A percentile compares a stretch with the other conserved stretches of the same genome.
Conservation (phyloP, 2,329 filamentous ascomycete genomes). For the Neurospora sp. region DNA sequence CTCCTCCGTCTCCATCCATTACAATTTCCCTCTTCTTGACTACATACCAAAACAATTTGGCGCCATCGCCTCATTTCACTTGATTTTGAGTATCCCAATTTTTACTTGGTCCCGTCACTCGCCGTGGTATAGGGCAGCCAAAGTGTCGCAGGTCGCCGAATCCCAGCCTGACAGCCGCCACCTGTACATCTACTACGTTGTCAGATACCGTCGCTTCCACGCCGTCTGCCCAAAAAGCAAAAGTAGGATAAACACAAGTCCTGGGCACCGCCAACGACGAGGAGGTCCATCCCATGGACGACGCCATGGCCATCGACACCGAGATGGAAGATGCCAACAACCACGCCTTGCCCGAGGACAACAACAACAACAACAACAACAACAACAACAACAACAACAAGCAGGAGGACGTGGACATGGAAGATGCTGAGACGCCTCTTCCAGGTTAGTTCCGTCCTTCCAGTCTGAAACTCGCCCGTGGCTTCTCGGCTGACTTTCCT, state of each 20-base stretch:
- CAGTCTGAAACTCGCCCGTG: background rate
- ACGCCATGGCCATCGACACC: conserved; percentile 77
- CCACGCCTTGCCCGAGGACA: conserved; percentile 42
- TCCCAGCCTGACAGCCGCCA: background rate
- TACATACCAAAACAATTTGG: too few species aligned
- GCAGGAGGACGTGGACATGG: conserved; percentile 33
- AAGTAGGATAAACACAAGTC: background rate
- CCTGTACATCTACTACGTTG: background rate
- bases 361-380: too few species aligned
- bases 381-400: background rate
- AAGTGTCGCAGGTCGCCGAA: background rate
- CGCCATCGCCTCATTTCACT: too few species aligned
- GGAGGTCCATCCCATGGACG: conserved; percentile 74
- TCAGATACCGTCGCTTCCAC: background rate
- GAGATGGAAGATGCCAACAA: conserved; percentile 44
- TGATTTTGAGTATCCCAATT: too few species aligned
- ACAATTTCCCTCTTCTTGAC: background rate
- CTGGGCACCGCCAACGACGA: conserved; percentile 83
- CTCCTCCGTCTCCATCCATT: background rate
- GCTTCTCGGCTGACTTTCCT: background rate
- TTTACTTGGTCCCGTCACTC: too few species aligned
- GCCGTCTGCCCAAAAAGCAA: background rate
- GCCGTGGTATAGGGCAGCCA: background rate
- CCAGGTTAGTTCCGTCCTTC: background rate
- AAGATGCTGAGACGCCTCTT: conserved; percentile 30